phyloP scores from a whole-genome alignment of 1,284 basidiomycete genomes.

The Cryptococcus sp. region DNA sequence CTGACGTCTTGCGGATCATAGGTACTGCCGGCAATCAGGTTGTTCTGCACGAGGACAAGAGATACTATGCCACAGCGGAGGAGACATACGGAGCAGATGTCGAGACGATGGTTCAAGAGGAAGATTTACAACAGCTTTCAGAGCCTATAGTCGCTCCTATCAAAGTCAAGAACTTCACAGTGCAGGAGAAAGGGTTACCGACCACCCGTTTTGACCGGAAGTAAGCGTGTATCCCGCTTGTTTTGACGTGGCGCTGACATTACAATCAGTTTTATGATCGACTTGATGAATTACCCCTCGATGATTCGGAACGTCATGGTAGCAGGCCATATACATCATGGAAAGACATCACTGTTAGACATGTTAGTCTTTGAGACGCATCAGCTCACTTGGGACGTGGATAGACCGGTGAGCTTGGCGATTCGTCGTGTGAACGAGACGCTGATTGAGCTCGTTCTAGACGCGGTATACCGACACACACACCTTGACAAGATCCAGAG shows the following conservation, averaged over 20 bases:
- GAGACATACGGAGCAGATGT: conserved; percentile 94
- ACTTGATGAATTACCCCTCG: conserved; percentile 87
- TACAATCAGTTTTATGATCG: conserved; percentile 75
- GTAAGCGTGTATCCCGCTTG: conserved; percentile 57
- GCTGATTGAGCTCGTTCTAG: conserved; percentile 48
- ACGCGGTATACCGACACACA: conserved; percentile 96
- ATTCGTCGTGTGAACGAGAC: neutral
- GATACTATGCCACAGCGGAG: conserved; percentile 91
- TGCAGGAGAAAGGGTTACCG: conserved; percentile 90
- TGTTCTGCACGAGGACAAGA: conserved; percentile 94
- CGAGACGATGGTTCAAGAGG: conserved; percentile 96
- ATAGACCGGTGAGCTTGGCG: conserved; percentile 66
- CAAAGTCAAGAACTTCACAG: conserved; percentile 86
- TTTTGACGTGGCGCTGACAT: conserved; percentile 7
- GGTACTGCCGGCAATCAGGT: conserved; percentile 67
- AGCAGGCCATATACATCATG: conserved; percentile 94
- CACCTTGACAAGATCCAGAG: conserved; percentile 78
- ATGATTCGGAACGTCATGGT: conserved; percentile 95
- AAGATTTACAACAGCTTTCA: conserved; percentile 91
- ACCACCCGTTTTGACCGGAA: conserved; percentile 91
- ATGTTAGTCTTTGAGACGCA: conserved; percentile 98
- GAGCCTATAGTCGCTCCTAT: conserved; percentile 96
- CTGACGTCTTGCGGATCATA: conserved; percentile 7
- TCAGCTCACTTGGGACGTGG: conserved; percentile 87
- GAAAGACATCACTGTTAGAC: conserved; percentile 95